phyloP scores from a whole-genome alignment of 2,329 filamentous ascomycete species.

The Fusarium sp. region DNA sequence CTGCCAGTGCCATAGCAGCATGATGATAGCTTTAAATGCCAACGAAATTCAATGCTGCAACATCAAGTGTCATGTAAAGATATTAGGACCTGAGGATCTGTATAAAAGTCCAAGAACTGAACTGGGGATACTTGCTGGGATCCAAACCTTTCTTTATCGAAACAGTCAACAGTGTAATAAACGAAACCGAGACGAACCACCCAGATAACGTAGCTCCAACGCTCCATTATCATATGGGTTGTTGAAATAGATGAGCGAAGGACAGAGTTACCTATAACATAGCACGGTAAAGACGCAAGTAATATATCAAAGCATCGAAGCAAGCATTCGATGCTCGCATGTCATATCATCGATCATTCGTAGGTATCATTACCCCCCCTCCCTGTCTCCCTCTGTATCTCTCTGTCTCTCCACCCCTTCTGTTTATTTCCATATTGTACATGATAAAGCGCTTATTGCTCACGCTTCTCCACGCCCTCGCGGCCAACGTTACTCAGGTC shows the following conservation, averaged over 20 bases:
- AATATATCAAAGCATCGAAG: constrained; percentile 1
- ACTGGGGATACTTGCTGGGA: too few species aligned
- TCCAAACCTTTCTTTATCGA: background rate
- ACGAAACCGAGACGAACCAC: background rate
- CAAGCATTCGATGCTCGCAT: constrained; percentile 6
- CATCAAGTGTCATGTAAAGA: background rate
- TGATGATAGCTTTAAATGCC: background rate
- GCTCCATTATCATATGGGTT: too few species aligned
- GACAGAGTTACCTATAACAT: background rate
- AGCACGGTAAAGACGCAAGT: background rate
- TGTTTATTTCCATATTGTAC: background rate
- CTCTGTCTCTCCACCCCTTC: background rate
- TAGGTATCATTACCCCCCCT: constrained; percentile 32
- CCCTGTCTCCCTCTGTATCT: background rate
- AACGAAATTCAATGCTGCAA: background rate
- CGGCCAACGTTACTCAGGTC: constrained; percentile 73
- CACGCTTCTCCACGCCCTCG: constrained; percentile 59
- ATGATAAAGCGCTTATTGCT: constrained; percentile 19
- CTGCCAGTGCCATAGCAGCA: background rate
- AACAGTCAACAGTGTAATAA: background rate
- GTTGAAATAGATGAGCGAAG: background rate
- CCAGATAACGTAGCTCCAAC: too few species aligned
- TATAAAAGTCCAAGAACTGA: too few species aligned
- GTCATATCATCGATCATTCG: constrained; percentile 28
- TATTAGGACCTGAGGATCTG: background rate